Conservation (phyloP, 768 basidiomycete species). For the Tylopilus sp. region DNA sequence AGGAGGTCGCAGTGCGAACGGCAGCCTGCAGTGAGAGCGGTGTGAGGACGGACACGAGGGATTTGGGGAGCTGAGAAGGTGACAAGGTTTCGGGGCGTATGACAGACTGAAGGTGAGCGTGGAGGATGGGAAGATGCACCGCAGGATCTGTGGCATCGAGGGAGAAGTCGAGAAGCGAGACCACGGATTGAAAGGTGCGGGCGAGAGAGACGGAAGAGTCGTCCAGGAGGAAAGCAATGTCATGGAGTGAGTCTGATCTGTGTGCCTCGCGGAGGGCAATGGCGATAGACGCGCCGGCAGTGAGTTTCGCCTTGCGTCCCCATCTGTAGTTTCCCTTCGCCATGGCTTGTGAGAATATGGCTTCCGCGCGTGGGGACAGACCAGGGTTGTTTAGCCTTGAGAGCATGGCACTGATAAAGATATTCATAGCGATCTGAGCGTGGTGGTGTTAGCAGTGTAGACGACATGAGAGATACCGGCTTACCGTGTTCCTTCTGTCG, state of each 20-base stretch:
- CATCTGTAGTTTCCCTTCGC: constrained; percentile 56
- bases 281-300: constrained; percentile 65
- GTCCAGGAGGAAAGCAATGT: constrained; percentile 65
- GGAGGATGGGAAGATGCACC: constrained; percentile 54
- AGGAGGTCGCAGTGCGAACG: constrained; percentile 41
- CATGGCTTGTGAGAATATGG: constrained; percentile 70
- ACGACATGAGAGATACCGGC: constrained; percentile 19
- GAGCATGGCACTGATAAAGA: constrained; percentile 60
- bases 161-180: constrained; percentile 50
- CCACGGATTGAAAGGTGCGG: constrained; percentile 51
- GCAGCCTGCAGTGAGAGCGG: constrained; percentile 39
- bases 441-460: constrained; percentile 11
- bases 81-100: constrained; percentile 31
- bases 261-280: constrained; percentile 70
- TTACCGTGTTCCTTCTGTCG: constrained; percentile 60
- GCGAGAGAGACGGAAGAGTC: constrained; percentile 49
- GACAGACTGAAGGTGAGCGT: constrained; percentile 45
- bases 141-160: constrained; percentile 55
- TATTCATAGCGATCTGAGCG: constrained; percentile 56
- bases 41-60: constrained; percentile 37
- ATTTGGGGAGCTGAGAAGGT: constrained; percentile 28
- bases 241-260: constrained; percentile 62
- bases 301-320: constrained; percentile 69
- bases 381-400: constrained; percentile 56
- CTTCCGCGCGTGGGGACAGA: constrained; percentile 60